phyloP scores from a whole-genome alignment of 2,329 filamentous ascomycete genomes.

The Talaromyces sp. region DNA sequence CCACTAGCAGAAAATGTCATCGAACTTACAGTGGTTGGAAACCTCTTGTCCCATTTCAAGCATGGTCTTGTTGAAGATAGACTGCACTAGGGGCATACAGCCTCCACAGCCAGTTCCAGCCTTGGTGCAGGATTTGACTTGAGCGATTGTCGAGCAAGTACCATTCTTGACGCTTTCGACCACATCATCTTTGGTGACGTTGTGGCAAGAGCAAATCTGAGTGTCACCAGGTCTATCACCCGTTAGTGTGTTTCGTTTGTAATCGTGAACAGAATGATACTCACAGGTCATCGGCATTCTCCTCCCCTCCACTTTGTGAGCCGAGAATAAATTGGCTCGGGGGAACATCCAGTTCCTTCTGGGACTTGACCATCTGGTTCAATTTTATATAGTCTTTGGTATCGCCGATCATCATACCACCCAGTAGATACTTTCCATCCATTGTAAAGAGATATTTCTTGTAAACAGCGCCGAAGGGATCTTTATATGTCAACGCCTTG shows the following conservation, averaged over 20 bases:
- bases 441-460: conserved; percentile 90
- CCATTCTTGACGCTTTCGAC: conserved; percentile 69
- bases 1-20: background rate
- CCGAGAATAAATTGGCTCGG: conserved; percentile 82
- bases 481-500: conserved; percentile 82
- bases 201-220: conserved; percentile 90
- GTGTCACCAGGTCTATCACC: conserved; percentile 64
- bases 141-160: conserved; percentile 73
- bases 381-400: conserved; percentile 87
- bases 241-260: background rate
- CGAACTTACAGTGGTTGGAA: conserved; percentile 61
- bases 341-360: conserved; percentile 72
- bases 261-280: conserved; percentile 21
- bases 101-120: conserved; percentile 87
- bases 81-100: conserved; percentile 81
- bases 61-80: conserved; percentile 89
- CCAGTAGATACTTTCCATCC: conserved; percentile 84
- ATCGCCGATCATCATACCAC: conserved; percentile 97
- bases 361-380: conserved; percentile 79
- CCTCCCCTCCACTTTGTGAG: conserved; percentile 67
- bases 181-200: conserved; percentile 81
- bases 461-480: conserved; percentile 83
- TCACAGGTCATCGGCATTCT: conserved; percentile 68
- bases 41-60: conserved; percentile 79
- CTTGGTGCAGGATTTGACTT: conserved; percentile 86